Evolutionary conservation across 2,329 filamentous ascomycete species (phyloP), one percentile per base, ranked within the genome.

Genomic region (Talaromyces verruculosus): DNA sequence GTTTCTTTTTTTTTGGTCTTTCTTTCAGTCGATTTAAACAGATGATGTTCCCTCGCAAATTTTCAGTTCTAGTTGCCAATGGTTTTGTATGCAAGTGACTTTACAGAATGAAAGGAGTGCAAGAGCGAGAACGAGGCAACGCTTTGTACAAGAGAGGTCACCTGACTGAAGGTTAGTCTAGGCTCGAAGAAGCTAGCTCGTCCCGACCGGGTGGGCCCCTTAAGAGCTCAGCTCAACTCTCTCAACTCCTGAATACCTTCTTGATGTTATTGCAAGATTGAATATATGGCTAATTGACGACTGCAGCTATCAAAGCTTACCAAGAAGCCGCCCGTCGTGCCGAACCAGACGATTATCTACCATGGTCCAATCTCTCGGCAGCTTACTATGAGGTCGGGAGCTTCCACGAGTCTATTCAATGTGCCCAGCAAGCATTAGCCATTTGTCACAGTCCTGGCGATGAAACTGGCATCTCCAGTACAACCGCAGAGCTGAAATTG

Each of bases 361-460:
- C 66, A 22, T 67, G 66, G 66, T 67, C 66, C 37, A 67, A 67
- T 30, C 66, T 67, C 51, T 67, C 66, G 15, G 66, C 66, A 3
- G 66, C 66, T 10, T 65, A 67, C 49, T 67, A 65, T 41, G 66
- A 67, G 63, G 41, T 45, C 37, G 66, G 66, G 7, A 62, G 65
- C 45, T 45, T 65, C 25, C 22, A 49, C 22, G 39, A 64, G 17
- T 49, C 62, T 33, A 39, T 59, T 13, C 25, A 58, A 43, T 62
- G 63, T 60, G 63, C 63, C n/a, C 43, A 63, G 47, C 63, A 22
- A 13, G 66, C 66, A 13, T 57, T 67, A 25, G 53, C 51, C 22
- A 53, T 65, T 19, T 65, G 58, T 19, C 49, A 60, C 7, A 28
- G 19, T 2, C 22, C 30, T 11, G 49, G 33, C n/a, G 25, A 55